phyloP scores from a whole-genome alignment of 768 basidiomycete genomes.

The Mycena rosella region DNA sequence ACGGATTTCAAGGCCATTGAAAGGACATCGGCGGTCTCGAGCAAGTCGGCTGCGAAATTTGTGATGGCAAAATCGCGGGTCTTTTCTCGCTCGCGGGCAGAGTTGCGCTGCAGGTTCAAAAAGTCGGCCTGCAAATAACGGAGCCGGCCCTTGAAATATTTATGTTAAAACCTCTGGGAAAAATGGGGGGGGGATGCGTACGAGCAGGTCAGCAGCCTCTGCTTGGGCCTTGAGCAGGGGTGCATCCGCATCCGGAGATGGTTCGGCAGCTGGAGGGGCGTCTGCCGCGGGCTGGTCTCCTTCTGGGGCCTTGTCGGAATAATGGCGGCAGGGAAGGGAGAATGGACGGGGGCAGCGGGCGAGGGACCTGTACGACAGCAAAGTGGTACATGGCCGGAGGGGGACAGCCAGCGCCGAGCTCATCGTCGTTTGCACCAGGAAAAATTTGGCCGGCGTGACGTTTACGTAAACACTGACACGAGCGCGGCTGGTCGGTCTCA shows the following conservation, averaged over 20 bases:
- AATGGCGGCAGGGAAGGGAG: constrained; percentile 57
- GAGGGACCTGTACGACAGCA: constrained; percentile 64
- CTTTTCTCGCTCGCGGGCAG: constrained; percentile 91
- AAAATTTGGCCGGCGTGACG: not conserved
- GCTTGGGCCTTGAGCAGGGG: constrained; percentile 72
- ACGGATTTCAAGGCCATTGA: constrained; percentile 86
- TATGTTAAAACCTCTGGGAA: too few relatives aligned
- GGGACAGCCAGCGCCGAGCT: constrained; percentile 63
- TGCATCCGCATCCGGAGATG: constrained; percentile 50
- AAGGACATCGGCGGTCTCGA: constrained; percentile 93
- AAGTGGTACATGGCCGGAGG: constrained; percentile 71
- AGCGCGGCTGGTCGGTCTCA: too few relatives aligned
- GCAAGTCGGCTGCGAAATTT: constrained; percentile 89
- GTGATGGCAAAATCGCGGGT: constrained; percentile 94
- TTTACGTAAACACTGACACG: too few relatives aligned
- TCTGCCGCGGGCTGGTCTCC: constrained; percentile 33
- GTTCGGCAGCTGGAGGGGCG: constrained; percentile 41
- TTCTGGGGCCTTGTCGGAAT: constrained; percentile 64
- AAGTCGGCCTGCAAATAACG: constrained; percentile 96
- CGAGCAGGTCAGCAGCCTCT: constrained; percentile 87
- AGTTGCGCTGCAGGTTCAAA: constrained; percentile 92
- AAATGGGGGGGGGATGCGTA: constrained; percentile 62
- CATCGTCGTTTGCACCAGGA: constrained; percentile 51
- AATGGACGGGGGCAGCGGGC: constrained; percentile 52
- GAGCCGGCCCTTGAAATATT: constrained; percentile 80